phyloP scores from a whole-genome alignment of 257 asterid genomes.

The Nicotiana knightiana region DNA sequence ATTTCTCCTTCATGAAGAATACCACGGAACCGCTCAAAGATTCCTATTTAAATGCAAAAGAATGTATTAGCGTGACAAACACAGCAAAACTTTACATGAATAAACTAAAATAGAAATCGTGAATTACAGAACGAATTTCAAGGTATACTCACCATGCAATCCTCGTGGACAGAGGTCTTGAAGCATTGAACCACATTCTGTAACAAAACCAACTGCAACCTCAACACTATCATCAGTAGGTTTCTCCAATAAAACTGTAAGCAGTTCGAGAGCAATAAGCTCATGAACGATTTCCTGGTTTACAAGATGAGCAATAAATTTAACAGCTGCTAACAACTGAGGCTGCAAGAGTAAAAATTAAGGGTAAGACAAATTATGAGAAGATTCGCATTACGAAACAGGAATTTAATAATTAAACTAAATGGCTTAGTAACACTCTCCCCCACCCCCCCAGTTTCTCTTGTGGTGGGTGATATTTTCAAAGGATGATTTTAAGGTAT shows the following conservation, averaged over 20 bases:
- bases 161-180: constrained; percentile 83
- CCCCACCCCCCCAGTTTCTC: background rate
- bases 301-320: constrained; percentile 88
- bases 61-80: background rate
- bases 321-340: constrained; percentile 81
- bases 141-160: constrained; percentile 56
- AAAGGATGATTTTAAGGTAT: too few species aligned
- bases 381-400: background rate
- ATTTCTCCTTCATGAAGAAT: constrained; percentile 98
- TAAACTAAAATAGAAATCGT: background rate
- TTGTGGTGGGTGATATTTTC: too few species aligned
- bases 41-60: constrained; percentile 35
- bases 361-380: background rate
- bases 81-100: background rate
- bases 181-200: constrained; percentile 86
- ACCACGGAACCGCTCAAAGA: constrained; percentile 92
- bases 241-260: constrained; percentile 61
- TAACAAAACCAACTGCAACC: constrained; percentile 87
- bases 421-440: background rate
- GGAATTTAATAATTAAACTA: background rate
- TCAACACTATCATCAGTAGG: constrained; percentile 95
- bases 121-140: background rate
- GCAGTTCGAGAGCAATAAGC: constrained; percentile 92
- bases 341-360: constrained; percentile 40
- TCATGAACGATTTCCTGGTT: constrained; percentile 90